Evolutionary conservation across 768 basidiomycete species (phyloP).

Genomic region (Boletus eberwhitei): DNA sequence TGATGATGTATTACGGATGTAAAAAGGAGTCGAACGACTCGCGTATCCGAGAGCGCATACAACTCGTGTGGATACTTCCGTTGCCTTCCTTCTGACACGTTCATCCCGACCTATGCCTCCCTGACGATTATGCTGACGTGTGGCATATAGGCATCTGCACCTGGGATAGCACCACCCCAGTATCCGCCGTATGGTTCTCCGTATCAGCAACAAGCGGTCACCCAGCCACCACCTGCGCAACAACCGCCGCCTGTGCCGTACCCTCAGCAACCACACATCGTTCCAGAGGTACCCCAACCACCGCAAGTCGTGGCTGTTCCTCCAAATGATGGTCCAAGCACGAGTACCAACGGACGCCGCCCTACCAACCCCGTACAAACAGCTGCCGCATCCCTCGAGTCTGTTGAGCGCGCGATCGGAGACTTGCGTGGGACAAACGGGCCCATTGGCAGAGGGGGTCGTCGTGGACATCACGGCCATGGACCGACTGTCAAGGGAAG

Average conservation of each 20-base stretch:
- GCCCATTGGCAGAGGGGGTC: conserved; percentile 39
- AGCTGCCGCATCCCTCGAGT: conserved; percentile 72
- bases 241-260: conserved; percentile 29
- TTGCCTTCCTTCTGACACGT: conserved; percentile 58
- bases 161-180: conserved; percentile 33
- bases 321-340: conserved; percentile 23
- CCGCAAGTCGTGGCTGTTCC: conserved; percentile 19
- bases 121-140: conserved; percentile 8
- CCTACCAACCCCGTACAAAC: conserved; percentile 56
- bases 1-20: conserved; percentile 49
- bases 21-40: conserved; percentile 34
- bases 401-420: conserved; percentile 56
- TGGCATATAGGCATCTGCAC: conserved; percentile 46
- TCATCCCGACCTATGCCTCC: not conserved
- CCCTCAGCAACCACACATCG: conserved; percentile 25
- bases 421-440: conserved; percentile 43
- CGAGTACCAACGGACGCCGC: conserved; percentile 30
- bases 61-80: conserved; percentile 49
- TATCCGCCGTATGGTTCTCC: conserved; percentile 30
- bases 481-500: conserved; percentile 28
- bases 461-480: conserved; percentile 31
- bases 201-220: conserved; percentile 31
- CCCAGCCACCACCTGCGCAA: conserved; percentile 31
- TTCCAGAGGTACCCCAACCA: conserved; percentile 25
- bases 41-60: conserved; percentile 44